Evolutionary conservation across 129 eudicot species (phyloP), one percentile per base, ranked within the genome.

Genomic region (Tanacetum coccineum): DNA sequence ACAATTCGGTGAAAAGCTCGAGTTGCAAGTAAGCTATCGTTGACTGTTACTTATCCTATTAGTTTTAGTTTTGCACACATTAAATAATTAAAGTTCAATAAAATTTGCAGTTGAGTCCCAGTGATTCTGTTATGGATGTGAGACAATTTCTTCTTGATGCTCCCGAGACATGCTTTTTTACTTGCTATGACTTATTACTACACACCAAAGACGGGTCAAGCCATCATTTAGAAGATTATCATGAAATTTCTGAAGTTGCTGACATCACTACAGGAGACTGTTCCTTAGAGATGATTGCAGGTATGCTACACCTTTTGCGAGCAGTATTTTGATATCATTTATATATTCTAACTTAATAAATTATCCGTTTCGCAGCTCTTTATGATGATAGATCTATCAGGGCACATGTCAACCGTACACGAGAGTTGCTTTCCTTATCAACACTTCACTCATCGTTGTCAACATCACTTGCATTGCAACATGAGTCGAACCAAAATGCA

Each of bases 71-170:
- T 56, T 2, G 28, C 47, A 28, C 44, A 55, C 59, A 46, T 66
- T 51, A 21, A n/a, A n/a, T 67, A 55, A 64, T 53, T 8, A 59
- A 30, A 26, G 49, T 47, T 54, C 32, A 59, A 9, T 67, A 21
- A 57, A 54, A 30, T 67, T 77, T 76, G 45, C 97, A 94, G 99
- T 82, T 94, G 56, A 94, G 96, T 74, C 95, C 99, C 58, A 93
- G 97, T 26, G 99, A 94, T 85, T 89, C 99, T 71, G 97, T 94
- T 49, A 94, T 94, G 99, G 99, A 94, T 68, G 99, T 94, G 77
- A 81, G 99, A 54, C 99, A 89, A 74, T 94, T 94, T 59, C 99
- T 94, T 75, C 99, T 94, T 49, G 99, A 94, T 84, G 95, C 96
- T 67, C 90, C 99, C 0, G 95, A 89, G 74, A 89, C 99, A 39